A percentile compares a stretch with the other conserved stretches of the same genome.
Evolutionary conservation across 768 basidiomycete species (phyloP).

Genomic region (Flagelloscypha sp.): DNA sequence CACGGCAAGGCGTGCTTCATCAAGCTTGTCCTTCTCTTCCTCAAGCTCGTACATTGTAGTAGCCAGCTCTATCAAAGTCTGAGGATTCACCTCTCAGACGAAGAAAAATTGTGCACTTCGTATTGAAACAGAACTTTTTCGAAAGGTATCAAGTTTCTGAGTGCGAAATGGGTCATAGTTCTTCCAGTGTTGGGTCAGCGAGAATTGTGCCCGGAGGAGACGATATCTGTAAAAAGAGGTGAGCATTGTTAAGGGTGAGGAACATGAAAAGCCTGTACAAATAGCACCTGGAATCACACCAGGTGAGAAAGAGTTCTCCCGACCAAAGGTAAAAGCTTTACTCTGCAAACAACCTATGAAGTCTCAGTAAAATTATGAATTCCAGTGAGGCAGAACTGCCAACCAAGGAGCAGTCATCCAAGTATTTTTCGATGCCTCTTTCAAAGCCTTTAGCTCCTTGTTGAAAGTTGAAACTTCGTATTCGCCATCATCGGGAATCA

Average conservation of each 20-base stretch:
- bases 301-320: too few relatives aligned
- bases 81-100: background rate
- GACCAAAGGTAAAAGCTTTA: background rate
- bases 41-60: conserved; percentile 63
- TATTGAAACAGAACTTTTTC: conserved; percentile 68
- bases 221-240: conserved; percentile 59
- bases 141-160: conserved; percentile 78
- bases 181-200: conserved; percentile 60
- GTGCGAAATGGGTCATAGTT: conserved; percentile 74
- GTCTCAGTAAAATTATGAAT: conserved; percentile 7
- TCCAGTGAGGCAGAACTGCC: conserved; percentile 89
- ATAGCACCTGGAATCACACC: conserved; percentile 72
- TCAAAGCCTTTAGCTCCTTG: conserved; percentile 48
- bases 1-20: conserved; percentile 48
- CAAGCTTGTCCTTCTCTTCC: conserved; percentile 35
- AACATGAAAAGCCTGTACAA: conserved; percentile 35
- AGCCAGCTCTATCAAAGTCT: conserved; percentile 52
- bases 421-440: conserved; percentile 41
- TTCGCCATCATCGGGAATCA: conserved; percentile 70
- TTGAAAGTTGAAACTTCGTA: conserved; percentile 71
- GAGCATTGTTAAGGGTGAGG: conserved; percentile 2
- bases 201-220: conserved; percentile 65
- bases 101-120: conserved; percentile 46
- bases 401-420: conserved; percentile 97
- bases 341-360: too few relatives aligned